Percentiles rank a stretch among this genome's conserved stretches.
Evolutionary conservation across 306 rosid species (phyloP).

Genomic region (Inga oerstediana): DNA sequence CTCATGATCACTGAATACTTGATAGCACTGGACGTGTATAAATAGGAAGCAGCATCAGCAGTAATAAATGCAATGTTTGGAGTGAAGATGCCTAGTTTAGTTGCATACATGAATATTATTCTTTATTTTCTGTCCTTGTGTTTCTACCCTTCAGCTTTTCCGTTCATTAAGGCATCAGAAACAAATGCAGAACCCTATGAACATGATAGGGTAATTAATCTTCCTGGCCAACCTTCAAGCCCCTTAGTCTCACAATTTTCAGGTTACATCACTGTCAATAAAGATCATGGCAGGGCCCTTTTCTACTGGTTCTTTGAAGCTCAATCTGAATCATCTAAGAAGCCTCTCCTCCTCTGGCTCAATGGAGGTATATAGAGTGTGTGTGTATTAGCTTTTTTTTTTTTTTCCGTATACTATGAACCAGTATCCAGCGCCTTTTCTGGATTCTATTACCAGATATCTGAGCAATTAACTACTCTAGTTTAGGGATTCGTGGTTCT

Average conservation of each 20-base stretch:
- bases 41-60: background rate
- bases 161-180: conserved; percentile 37
- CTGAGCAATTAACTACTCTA: too few relatives aligned
- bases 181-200: conserved; percentile 41
- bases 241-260: conserved; percentile 57
- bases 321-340: conserved; percentile 49
- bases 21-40: background rate
- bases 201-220: conserved; percentile 43
- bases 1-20: background rate
- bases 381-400: too few relatives aligned
- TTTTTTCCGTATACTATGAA: too few relatives aligned
- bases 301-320: conserved; percentile 71
- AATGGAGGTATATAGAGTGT: conserved; percentile 47
- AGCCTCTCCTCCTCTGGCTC: conserved; percentile 67
- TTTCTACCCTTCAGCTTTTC: conserved; percentile 16
- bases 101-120: conserved; percentile 27
- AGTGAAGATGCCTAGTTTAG: conserved; percentile 17
- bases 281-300: conserved; percentile 58
- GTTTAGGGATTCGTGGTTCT: too few relatives aligned
- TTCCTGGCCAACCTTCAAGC: conserved; percentile 57
- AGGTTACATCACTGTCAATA: conserved; percentile 55
- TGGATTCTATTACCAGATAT: too few relatives aligned
- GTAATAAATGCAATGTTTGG: conserved; percentile 24
- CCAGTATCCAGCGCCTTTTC: too few relatives aligned
- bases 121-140: conserved; percentile 23